Percentiles rank a stretch among this genome's conserved stretches.
phyloP scores from a whole-genome alignment of 257 asterid species.

The Penstemon davidsonii region DNA sequence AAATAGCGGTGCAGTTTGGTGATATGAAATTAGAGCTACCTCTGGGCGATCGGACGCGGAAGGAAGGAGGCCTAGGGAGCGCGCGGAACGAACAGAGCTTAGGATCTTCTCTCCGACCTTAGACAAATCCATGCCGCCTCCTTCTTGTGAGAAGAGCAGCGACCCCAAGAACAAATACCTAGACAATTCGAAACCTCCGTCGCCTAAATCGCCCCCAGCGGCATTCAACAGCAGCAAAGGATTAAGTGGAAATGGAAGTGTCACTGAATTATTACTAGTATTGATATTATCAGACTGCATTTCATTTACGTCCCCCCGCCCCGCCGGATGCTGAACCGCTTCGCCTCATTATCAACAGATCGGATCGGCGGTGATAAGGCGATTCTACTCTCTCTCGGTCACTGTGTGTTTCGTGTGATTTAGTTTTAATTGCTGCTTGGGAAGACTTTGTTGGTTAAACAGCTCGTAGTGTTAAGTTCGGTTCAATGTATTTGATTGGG shows the following conservation, averaged over 20 bases:
- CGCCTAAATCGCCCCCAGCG: slow-evolving; percentile 56
- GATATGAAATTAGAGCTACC: slow-evolving; percentile 36
- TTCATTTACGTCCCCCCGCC: slow-evolving; percentile 58
- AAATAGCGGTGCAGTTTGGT: slow-evolving; percentile 3
- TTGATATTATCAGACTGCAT: slow-evolving; percentile 64
- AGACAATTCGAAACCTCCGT: slow-evolving; percentile 87
- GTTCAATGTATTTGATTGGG: too few species aligned
- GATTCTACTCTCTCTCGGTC: slow-evolving; percentile 20
- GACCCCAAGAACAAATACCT: slow-evolving; percentile 87
- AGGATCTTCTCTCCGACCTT: slow-evolving; percentile 96
- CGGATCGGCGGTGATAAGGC: slow-evolving; percentile 44
- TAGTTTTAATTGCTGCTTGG: slow-evolving; percentile 31
- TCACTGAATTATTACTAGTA: slow-evolving; percentile 36
- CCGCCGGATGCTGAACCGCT: slow-evolving; percentile 33
- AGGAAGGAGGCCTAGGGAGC: slow-evolving; percentile 91
- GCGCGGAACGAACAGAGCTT: slow-evolving; percentile 98
- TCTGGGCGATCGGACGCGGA: slow-evolving; percentile 76
- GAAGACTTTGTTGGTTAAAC: slow-evolving; percentile 29
- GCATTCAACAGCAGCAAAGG: slow-evolving; percentile 80
- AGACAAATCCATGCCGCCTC: slow-evolving; percentile 92
- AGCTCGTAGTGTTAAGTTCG: too few species aligned
- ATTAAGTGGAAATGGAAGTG: slow-evolving; percentile 76
- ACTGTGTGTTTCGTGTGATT: slow-evolving; percentile 27
- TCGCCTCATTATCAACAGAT: slow-evolving; percentile 46
- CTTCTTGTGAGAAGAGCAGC: slow-evolving; percentile 81